Evolutionary conservation across 2,329 filamentous ascomycete species (phyloP).

Genomic region (Trichoderma citrinoviride): DNA sequence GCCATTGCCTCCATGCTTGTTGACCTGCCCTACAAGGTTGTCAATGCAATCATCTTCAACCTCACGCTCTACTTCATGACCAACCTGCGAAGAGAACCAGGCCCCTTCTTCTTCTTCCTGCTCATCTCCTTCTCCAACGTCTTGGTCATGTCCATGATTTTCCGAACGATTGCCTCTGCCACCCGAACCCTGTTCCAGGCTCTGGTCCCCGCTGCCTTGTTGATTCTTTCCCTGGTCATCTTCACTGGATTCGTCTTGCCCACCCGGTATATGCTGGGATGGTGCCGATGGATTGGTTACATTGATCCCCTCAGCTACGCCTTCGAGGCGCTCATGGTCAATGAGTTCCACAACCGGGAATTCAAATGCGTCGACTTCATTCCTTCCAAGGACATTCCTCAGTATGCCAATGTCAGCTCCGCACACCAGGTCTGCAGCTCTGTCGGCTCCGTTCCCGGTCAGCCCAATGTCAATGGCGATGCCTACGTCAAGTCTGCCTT

Average conservation of each 20-base stretch:
- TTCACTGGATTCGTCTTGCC: conserved; percentile 69
- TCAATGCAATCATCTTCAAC: conserved; percentile 76
- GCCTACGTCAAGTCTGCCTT: conserved; percentile 54
- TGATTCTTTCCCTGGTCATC: conserved; percentile 65
- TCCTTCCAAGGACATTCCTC: conserved; percentile 34
- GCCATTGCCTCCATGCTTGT: conserved; percentile 83
- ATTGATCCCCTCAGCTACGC: conserved; percentile 76
- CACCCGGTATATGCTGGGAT: conserved; percentile 68
- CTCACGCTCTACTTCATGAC: conserved; percentile 83
- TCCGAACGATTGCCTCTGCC: conserved; percentile 74
- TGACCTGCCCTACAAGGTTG: conserved; percentile 75
- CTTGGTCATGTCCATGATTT: conserved; percentile 80
- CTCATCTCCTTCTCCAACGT: conserved; percentile 72
- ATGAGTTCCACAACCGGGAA: conserved; percentile 69
- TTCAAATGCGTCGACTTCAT: conserved; percentile 54
- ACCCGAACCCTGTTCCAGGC: conserved; percentile 68
- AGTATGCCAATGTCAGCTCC: conserved; percentile 30
- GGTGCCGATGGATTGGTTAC: conserved; percentile 82
- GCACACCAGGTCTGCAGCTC: conserved; percentile 55
- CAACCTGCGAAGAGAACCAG: conserved; percentile 69
- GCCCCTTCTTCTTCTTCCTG: conserved; percentile 81
- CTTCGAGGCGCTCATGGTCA: conserved; percentile 78
- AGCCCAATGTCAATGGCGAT: conserved; percentile 54
- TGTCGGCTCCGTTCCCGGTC: conserved; percentile 57
- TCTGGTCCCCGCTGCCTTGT: conserved; percentile 57